These are phyloP conservation scores for Bipolaris oryzae DNA, from an alignment of 2,329 filamentous ascomycete species.

Conservation along the genomic window DNA sequence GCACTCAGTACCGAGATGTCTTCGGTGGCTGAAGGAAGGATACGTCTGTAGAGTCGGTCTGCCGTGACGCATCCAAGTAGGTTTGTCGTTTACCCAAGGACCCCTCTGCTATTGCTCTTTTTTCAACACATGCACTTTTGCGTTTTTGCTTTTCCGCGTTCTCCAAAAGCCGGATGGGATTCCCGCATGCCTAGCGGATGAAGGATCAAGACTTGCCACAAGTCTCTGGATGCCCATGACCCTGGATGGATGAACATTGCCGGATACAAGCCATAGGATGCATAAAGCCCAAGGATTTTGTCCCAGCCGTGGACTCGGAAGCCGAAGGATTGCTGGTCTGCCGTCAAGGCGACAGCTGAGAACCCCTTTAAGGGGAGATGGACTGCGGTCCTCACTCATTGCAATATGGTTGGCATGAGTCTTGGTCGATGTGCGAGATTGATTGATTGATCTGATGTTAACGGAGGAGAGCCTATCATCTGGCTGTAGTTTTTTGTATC, in stretches of 20 bases:
- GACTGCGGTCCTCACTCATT: conserved; percentile 32
- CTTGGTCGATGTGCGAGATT: conserved; percentile 28
- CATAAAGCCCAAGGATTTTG: conserved; percentile 22
- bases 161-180: conserved; percentile 28
- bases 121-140: conserved; percentile 25
- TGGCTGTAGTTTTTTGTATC: conserved; percentile 1
- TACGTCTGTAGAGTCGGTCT: conserved; percentile 24
- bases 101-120: conserved; percentile 22
- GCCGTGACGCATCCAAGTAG: conserved; percentile 26
- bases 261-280: conserved; percentile 24
- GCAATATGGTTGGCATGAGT: conserved; percentile 36
- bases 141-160: conserved; percentile 35
- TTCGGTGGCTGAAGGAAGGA: conserved; percentile 41
- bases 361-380: conserved; percentile 21
- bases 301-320: conserved; percentile 35
- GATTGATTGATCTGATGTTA: conserved; percentile 29
- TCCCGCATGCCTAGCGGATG: conserved; percentile 33
- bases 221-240: conserved; percentile 27
- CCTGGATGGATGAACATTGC: conserved; percentile 20
- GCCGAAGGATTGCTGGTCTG: conserved; percentile 26
- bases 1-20: conserved; percentile 40
- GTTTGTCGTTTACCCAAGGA: conserved; percentile 38
- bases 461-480: conserved; percentile 11
- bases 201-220: conserved; percentile 27
- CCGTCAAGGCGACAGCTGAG: conserved; percentile 24